Percentiles rank a stretch among this genome's conserved stretches.
Conservation (phyloP, 371 early-diverging fungal species). For the Mortierella sp. region DNA sequence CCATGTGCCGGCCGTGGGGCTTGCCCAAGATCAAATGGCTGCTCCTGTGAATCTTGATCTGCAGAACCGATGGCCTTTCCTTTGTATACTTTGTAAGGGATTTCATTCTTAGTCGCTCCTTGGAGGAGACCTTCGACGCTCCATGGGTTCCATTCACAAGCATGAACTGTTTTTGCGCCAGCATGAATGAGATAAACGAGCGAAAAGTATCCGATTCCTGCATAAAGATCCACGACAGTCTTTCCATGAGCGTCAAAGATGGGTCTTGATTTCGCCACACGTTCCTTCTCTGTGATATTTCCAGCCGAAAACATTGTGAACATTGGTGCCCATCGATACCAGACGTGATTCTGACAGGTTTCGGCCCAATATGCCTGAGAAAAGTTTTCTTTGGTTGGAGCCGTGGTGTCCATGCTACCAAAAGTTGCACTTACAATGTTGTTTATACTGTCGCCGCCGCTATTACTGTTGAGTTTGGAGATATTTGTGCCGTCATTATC, state of each 20-base stretch:
- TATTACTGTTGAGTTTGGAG: neutral
- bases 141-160: constrained; percentile 63
- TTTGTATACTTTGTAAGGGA: constrained; percentile 31
- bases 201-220: constrained; percentile 61
- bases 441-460: neutral
- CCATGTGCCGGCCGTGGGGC: neutral
- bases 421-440: neutral
- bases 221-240: constrained; percentile 59
- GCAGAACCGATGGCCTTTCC: neutral
- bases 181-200: constrained; percentile 59
- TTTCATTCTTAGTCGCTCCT: constrained; percentile 44
- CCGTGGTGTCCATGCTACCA: neutral
- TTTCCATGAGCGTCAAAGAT: constrained; percentile 47
- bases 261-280: constrained; percentile 50
- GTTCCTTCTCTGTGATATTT: constrained; percentile 60
- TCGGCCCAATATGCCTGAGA: constrained; percentile 41
- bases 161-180: constrained; percentile 56
- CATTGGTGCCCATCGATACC: constrained; percentile 59
- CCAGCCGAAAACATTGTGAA: constrained; percentile 63
- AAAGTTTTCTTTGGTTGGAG: constrained; percentile 29
- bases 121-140: constrained; percentile 57
- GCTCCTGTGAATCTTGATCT: neutral
- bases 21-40: neutral
- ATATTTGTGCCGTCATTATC: neutral
- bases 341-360: constrained; percentile 58